These are phyloP conservation scores for Trichocladium antarcticum DNA, from an alignment of 495 filamentous ascomycete species.

Conservation along the genomic window DNA sequence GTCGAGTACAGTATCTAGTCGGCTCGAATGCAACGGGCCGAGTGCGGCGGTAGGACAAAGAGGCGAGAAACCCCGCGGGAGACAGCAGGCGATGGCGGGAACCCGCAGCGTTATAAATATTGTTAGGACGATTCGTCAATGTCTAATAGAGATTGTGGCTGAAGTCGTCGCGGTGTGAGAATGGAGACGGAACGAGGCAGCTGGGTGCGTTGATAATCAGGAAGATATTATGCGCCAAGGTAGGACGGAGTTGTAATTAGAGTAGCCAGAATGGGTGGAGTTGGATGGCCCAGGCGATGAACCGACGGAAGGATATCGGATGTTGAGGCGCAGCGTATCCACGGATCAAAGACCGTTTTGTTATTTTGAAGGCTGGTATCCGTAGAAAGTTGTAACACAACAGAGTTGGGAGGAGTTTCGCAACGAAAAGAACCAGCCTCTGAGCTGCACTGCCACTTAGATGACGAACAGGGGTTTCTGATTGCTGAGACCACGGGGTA, in stretches of 20 bases:
- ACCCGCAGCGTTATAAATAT: no score
- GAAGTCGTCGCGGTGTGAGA: background rate
- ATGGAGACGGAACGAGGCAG: background rate
- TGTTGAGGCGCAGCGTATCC: background rate
- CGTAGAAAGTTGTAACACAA: no score
- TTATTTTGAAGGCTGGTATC: no score
- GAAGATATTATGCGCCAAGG: background rate
- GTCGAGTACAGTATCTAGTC: slow-evolving; percentile 10
- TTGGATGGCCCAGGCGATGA: background rate
- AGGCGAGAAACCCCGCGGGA: background rate
- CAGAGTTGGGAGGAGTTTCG: background rate
- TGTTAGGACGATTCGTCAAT: no score
- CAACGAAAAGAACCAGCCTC: background rate
- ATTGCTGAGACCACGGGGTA: slow-evolving; percentile 7
- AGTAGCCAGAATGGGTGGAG: background rate
- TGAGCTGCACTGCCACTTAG: slow-evolving; percentile 8
- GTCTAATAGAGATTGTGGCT: background rate
- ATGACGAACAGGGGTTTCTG: slow-evolving; percentile 6
- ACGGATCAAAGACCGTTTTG: background rate
- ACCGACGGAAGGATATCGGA: background rate
- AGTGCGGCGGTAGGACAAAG: slow-evolving; percentile 3
- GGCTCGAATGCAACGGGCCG: background rate
- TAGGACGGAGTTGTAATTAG: background rate
- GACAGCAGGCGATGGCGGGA: no score
- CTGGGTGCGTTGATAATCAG: background rate